Percentiles rank a stretch among this genome's conserved stretches.
phyloP scores from a whole-genome alignment of 495 filamentous ascomycete genomes.

The Penicillium turbatum region DNA sequence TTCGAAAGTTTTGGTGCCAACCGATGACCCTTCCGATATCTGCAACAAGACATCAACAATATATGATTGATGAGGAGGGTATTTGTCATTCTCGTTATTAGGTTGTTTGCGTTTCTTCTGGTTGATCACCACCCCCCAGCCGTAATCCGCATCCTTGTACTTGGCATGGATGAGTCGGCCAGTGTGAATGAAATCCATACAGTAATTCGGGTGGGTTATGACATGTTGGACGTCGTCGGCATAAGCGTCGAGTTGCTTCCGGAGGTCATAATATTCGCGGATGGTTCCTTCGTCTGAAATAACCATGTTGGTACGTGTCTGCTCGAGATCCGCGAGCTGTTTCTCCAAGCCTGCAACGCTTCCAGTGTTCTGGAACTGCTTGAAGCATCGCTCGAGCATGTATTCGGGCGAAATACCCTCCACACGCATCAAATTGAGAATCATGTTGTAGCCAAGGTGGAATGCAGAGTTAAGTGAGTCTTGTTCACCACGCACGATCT shows the following conservation, averaged over 20 bases:
- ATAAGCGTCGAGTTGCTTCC: constrained; percentile 76
- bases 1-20: constrained; percentile 53
- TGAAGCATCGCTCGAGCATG: constrained; percentile 96
- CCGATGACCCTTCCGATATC: constrained; percentile 56
- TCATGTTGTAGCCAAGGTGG: constrained; percentile 99
- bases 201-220: constrained; percentile 84
- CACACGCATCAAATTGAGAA: constrained; percentile 90
- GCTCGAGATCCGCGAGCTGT: constrained; percentile 69
- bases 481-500: constrained; percentile 92
- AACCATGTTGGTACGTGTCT: constrained; percentile 61
- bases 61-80: constrained; percentile 65
- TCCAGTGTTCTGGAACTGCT: constrained; percentile 93
- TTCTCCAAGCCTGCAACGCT: constrained; percentile 77
- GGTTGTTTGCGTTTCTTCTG: constrained; percentile 55
- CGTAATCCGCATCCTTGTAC: constrained; percentile 74
- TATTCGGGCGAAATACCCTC: constrained; percentile 95
- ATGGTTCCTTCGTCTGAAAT: constrained; percentile 83
- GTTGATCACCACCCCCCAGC: constrained; percentile 85
- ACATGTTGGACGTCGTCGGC: constrained; percentile 81
- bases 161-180: constrained; percentile 83
- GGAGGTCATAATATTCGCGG: constrained; percentile 84
- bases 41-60: constrained; percentile 77
- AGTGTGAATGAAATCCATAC: constrained; percentile 69
- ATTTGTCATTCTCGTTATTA: constrained; percentile 59
- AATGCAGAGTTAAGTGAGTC: constrained; percentile 97